Evolutionary conservation across 225 moss, liverwort and hornwort species (phyloP), one percentile per base, ranked within the genome.

Genomic region (Physcomitrium patens): DNA sequence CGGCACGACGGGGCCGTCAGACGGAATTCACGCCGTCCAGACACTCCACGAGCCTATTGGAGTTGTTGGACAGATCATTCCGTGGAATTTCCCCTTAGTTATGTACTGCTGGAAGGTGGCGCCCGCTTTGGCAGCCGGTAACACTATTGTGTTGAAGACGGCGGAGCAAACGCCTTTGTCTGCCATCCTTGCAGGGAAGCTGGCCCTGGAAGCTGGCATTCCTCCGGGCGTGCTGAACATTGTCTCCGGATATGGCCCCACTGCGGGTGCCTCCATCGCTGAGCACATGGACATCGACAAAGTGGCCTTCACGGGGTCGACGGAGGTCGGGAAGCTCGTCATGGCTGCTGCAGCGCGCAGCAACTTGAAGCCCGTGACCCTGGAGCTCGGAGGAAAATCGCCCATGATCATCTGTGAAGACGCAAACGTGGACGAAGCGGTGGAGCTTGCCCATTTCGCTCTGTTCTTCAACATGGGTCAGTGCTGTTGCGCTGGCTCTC

Each of bases 381-480:
- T 96, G 55, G 96, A 94, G 80, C 85, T 96, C 1, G 94, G 94
- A 9, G 92, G 96, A 5, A 96, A 96, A 77, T 96, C 96, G 0
- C 94, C 96, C 7, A 91, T 96, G 85, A 94, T 96, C 42, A 65
- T 96, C 49, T 94, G 92, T 66, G 89, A 78, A 46, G 92, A 92
- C 62, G 94, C 94, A 8, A 85, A 96, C 43, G 57, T 96, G 12
- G 92, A 96, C 72, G 64, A 71, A 0, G 94, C 96, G 0, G 96
- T 88, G 0, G 96, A 92, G 51, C 68, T 92, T 1, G 86, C 94
- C 46, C 96, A 96, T 54, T 94, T 92, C 20, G 96, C 96, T 11
- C 81, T 96, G 16, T 96, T 94, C 64, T 96, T 96, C 88, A 96
- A 96, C 78, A 90, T 89, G 79, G 96, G 96, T 8, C 96, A 96